phyloP scores from a whole-genome alignment of 2,329 filamentous ascomycete species.

The Diplodia seriata region DNA sequence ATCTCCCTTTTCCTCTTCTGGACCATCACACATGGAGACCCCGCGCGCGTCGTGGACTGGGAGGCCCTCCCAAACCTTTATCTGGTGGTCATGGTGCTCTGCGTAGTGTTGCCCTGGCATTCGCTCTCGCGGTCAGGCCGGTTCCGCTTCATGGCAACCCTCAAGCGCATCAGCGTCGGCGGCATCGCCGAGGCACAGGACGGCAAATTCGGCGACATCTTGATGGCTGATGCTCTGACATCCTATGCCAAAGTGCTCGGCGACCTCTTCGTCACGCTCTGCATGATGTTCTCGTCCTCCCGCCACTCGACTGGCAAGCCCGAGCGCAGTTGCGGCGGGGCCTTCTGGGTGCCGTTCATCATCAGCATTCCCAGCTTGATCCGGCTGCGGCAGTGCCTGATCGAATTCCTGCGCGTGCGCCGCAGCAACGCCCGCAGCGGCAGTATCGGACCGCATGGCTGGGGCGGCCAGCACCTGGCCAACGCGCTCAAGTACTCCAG shows the following conservation, averaged over 20 bases:
- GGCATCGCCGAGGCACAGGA: constrained; percentile 85
- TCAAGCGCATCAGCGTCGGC: constrained; percentile 81
- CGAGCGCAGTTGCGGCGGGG: constrained; percentile 80
- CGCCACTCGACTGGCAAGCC: constrained; percentile 80
- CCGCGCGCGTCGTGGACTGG: constrained; percentile 74
- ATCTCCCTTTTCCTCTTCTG: constrained; percentile 83
- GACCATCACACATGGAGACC: constrained; percentile 74
- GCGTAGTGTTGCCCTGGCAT: constrained; percentile 76
- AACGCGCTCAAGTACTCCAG: constrained; percentile 96
- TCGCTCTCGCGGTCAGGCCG: constrained; percentile 74
- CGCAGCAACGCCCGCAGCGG: constrained; percentile 55
- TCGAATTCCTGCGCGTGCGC: constrained; percentile 79
- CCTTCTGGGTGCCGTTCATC: constrained; percentile 80
- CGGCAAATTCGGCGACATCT: constrained; percentile 92
- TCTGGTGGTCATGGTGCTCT: constrained; percentile 72
- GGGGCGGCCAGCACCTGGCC: constrained; percentile 85
- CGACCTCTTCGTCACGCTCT: constrained; percentile 85
- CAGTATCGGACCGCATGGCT: constrained; percentile 60
- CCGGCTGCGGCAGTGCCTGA: constrained; percentile 88
- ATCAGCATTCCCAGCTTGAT: constrained; percentile 84
- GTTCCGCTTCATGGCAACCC: constrained; percentile 73
- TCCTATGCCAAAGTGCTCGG: constrained; percentile 92
- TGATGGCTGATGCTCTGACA: constrained; percentile 92
- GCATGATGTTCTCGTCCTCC: constrained; percentile 78
- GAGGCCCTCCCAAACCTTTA: constrained; percentile 88